phyloP scores from a whole-genome alignment of 1,284 basidiomycete species.

The Fomitopsis pinicola region DNA sequence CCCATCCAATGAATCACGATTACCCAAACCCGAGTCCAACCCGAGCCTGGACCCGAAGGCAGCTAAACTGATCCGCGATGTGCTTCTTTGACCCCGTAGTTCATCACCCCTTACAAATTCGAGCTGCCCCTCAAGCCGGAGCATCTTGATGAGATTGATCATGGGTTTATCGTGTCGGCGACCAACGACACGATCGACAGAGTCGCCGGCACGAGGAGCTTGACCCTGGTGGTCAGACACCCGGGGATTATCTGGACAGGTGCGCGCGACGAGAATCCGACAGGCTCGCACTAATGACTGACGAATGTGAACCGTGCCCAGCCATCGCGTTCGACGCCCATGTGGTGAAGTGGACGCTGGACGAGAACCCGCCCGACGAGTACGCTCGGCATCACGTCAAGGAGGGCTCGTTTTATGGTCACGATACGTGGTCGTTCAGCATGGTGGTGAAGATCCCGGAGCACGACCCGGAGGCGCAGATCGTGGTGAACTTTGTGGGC shows the following conservation, averaged over 20 bases:
- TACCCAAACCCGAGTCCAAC: background rate
- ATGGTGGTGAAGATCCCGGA: conserved; percentile 59
- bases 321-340: conserved; percentile 93
- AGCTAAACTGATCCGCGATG: background rate
- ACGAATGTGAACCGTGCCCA: conserved; percentile 18
- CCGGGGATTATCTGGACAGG: conserved; percentile 88
- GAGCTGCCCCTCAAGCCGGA: conserved; percentile 48
- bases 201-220: conserved; percentile 59
- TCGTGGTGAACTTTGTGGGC: conserved; percentile 64
- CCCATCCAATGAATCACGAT: background rate
- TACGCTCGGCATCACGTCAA: conserved; percentile 89
- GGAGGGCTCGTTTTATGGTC: conserved; percentile 80
- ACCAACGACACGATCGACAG: conserved; percentile 57
- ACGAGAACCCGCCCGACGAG: conserved; percentile 69
- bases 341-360: conserved; percentile 83
- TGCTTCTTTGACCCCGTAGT: conserved; percentile 35
- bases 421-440: conserved; percentile 68
- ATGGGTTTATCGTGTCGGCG: conserved; percentile 55
- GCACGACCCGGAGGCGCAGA: conserved; percentile 16
- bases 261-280: conserved; percentile 24
- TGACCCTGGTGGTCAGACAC: conserved; percentile 76
- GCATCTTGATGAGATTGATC: conserved; percentile 51
- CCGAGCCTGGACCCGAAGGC: background rate
- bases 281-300: background rate
- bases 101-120: conserved; percentile 76